Conservation (phyloP, 225 moss, liverwort and hornwort genomes). For the Bryum argenteum region DNA sequence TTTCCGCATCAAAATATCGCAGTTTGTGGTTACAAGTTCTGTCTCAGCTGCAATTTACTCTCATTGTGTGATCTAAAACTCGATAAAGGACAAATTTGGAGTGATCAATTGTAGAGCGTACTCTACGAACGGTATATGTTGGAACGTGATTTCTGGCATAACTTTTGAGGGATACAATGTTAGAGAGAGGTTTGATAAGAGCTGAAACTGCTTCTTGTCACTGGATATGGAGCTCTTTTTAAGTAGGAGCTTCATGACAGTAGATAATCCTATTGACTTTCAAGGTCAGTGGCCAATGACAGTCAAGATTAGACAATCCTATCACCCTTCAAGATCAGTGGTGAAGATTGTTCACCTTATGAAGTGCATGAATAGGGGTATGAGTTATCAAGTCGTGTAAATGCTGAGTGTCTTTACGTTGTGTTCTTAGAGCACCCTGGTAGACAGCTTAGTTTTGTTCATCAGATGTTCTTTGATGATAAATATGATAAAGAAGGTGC, state of each 20-base stretch:
- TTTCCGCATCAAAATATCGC: background rate
- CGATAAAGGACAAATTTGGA: background rate
- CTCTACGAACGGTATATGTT: background rate
- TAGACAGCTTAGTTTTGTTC: background rate
- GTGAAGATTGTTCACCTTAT: too few relatives aligned
- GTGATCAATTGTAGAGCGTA: too few relatives aligned
- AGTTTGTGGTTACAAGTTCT: background rate
- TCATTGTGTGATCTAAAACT: background rate
- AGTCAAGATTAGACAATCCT: too few relatives aligned
- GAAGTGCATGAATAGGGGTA: background rate
- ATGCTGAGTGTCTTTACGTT: background rate
- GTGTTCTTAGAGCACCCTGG: background rate
- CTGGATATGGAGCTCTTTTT: too few relatives aligned
- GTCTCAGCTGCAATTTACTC: background rate
- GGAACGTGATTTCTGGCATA: background rate
- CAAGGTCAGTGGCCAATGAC: too few relatives aligned
- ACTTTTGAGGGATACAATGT: too few relatives aligned
- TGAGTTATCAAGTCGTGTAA: background rate
- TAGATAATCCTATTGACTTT: too few relatives aligned
- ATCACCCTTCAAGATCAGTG: too few relatives aligned
- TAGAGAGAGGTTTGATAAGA: background rate
- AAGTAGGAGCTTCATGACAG: too few relatives aligned
- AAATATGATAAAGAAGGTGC: too few relatives aligned
- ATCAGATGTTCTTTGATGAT: conserved; percentile 19
- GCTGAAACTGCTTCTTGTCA: background rate